phyloP scores from a whole-genome alignment of 169 alveolate genomes.

The Plasmodium vinckei region DNA sequence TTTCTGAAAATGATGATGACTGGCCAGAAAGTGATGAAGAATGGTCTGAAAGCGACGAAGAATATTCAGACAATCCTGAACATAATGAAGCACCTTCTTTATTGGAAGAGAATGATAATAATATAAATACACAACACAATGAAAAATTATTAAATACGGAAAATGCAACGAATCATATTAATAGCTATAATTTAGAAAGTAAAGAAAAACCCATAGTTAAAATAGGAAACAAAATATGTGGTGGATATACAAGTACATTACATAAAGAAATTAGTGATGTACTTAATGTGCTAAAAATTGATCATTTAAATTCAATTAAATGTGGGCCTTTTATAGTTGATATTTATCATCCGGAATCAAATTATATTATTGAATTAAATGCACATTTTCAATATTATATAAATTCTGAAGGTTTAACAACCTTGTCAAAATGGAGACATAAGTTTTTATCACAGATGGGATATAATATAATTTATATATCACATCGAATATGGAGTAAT shows the following conservation, averaged over 20 bases:
- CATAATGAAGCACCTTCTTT: background rate
- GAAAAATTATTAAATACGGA: background rate
- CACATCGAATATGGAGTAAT: constrained; percentile 82
- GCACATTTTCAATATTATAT: constrained; percentile 67
- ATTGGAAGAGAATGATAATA: constrained; percentile 3
- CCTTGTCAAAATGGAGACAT: constrained; percentile 81
- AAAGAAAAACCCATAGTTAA: background rate
- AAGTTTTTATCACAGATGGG: constrained; percentile 85
- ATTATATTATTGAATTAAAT: constrained; percentile 64
- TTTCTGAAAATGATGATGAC: background rate
- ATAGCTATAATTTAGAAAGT: background rate
- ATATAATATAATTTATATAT: constrained; percentile 80
- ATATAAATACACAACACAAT: background rate
- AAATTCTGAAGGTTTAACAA: constrained; percentile 48
- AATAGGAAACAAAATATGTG: constrained; percentile 66
- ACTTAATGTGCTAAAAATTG: constrained; percentile 29
- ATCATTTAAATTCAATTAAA: constrained; percentile 47
- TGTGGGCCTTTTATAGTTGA: constrained; percentile 75
- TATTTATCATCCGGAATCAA: constrained; percentile 56
- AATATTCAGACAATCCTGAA: background rate
- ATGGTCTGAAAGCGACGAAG: background rate
- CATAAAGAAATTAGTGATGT: constrained; percentile 68
- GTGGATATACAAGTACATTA: constrained; percentile 60
- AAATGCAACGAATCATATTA: background rate
- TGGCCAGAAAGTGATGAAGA: background rate